These are phyloP conservation scores for Pestalotiopsis sp. DNA, from an alignment of 2,329 filamentous ascomycete species.

Conservation along the genomic window DNA sequence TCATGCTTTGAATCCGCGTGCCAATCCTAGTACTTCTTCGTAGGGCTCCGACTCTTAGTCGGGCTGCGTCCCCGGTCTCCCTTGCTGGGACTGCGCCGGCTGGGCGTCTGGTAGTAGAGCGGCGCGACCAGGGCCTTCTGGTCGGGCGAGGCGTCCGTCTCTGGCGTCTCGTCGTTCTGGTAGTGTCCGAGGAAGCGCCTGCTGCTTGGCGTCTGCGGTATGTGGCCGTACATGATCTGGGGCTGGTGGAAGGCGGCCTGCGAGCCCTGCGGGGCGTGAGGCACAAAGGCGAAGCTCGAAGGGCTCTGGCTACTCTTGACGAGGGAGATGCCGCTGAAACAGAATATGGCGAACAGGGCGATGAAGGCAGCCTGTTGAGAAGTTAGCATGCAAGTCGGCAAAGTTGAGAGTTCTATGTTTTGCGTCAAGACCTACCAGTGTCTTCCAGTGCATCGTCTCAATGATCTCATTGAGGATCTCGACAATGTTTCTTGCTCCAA, in stretches of 20 bases:
- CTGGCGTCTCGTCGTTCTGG: slow-evolving; percentile 34
- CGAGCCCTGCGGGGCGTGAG: slow-evolving; percentile 19
- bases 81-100: slow-evolving; percentile 52
- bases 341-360: slow-evolving; percentile 28
- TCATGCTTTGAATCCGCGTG: neutral
- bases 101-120: slow-evolving; percentile 46
- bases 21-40: slow-evolving; percentile 39
- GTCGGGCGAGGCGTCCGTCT: slow-evolving; percentile 54
- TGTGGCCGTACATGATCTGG: slow-evolving; percentile 28
- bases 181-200: slow-evolving; percentile 22
- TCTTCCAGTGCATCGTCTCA: slow-evolving; percentile 85
- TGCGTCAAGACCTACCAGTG: slow-evolving; percentile 47
- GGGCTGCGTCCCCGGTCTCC: slow-evolving; percentile 27
- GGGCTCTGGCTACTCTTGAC: slow-evolving; percentile 25
- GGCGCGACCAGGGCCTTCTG: slow-evolving; percentile 43
- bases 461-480: slow-evolving; percentile 94
- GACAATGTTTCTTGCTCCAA: slow-evolving; percentile 86
- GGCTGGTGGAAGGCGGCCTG: slow-evolving; percentile 16
- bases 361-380: slow-evolving; percentile 25
- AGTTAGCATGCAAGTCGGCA: slow-evolving; percentile 17
- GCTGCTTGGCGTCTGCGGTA: slow-evolving; percentile 30
- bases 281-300: slow-evolving; percentile 21
- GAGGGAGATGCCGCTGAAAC: slow-evolving; percentile 32
- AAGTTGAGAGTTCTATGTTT: neutral
- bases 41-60: slow-evolving; percentile 45